Base-by-base conservation (phyloP, 495 filamentous ascomycete genomes). In the Xanthoparmelia taractica region DNA sequence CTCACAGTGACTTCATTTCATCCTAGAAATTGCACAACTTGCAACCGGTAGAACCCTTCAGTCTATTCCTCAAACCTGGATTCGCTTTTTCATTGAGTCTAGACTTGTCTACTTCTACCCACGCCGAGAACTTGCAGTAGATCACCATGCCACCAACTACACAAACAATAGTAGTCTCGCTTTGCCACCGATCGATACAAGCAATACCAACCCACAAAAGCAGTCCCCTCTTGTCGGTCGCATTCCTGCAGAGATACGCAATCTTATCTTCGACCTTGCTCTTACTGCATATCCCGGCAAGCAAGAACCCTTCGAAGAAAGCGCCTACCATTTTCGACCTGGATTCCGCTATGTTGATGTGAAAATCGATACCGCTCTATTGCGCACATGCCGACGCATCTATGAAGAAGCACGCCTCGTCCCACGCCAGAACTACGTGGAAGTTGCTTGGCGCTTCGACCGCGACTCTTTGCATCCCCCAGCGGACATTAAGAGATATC, bases 231-330 rank as follows among this genome's bases (percentile, higher is more conserved):
- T 75, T 29, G 74, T 73, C 69, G 66, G 56, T 43, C 34, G 52
- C 1, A 63, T 76, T 36, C 74, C 74, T 2, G 62, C 57, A 38
- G 74, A 76, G 58, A 60, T 75, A 13, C 66, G 74, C 25, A 64
- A 72, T 41, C 10, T 58, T 2, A 73, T 76, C 59, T 76, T 69
- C 56, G 57, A 66, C 7, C 65, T 66, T 57, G 72, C 74, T 29
- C 67, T 75, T 43, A 63, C 69, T 23, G 64, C 69, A 11, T 73
- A 63, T 52, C 64, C 70, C 33, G 71, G 73, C 43, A 58, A 60
- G 15, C 55, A 47, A n/a, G 27, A 63, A 13, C 57, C 57, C 23
- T 73, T 70, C 60, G 41, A 64, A 2, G 56, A 63, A 20, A 56
- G 52, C 13, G 33, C 57, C 3, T 69, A 66, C 57, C 73, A 69